Conservation (phyloP, 73 alveolate genomes). For the Durusdinium trenchii region DNA sequence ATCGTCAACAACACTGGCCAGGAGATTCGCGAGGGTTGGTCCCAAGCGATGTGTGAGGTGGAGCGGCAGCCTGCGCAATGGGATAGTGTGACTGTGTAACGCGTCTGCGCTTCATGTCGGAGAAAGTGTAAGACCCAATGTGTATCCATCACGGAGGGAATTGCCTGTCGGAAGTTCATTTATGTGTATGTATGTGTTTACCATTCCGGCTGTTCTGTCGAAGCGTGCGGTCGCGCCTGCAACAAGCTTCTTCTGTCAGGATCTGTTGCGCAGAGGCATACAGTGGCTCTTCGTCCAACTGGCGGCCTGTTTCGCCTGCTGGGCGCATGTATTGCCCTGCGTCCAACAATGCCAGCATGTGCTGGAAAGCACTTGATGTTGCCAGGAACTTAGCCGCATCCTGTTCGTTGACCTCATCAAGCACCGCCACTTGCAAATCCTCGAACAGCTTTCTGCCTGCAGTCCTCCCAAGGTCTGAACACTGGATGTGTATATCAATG, state of each 20-base stretch:
- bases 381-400: too few relatives aligned
- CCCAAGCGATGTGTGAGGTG: background rate
- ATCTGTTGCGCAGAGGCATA: too few relatives aligned
- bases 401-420: too few relatives aligned
- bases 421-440: too few relatives aligned
- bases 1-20: background rate
- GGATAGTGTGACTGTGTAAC: background rate
- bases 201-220: background rate
- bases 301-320: too few relatives aligned
- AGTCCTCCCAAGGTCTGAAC: too few relatives aligned
- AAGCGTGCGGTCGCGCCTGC: background rate
- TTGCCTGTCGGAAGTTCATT: background rate
- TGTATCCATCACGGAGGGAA: background rate
- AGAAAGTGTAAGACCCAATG: background rate
- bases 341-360: too few relatives aligned
- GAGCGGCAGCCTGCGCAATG: background rate
- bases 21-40: background rate
- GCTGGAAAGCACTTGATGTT: too few relatives aligned
- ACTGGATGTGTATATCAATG: too few relatives aligned
- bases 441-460: too few relatives aligned
- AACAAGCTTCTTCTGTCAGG: background rate
- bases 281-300: too few relatives aligned
- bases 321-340: too few relatives aligned
- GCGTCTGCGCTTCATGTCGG: background rate
- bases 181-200: background rate